Evolutionary conservation across 768 basidiomycete species (phyloP).

Genomic region (Gymnopilus junonius): DNA sequence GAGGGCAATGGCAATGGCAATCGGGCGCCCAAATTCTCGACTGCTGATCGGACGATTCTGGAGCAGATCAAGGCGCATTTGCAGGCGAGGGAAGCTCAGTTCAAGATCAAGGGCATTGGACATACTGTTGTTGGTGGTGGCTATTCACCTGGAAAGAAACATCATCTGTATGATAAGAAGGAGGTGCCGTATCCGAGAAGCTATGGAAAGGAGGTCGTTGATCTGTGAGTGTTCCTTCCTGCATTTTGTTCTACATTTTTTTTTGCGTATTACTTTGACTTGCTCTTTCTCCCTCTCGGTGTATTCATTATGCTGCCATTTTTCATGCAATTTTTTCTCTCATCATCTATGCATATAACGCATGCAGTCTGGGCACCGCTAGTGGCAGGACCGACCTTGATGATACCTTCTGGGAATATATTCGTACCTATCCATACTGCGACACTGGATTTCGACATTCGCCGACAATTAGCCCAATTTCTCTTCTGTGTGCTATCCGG

Average conservation of each 20-base stretch:
- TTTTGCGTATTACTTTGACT: background rate
- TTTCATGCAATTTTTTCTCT: background rate
- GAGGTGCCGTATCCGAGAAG: constrained; percentile 73
- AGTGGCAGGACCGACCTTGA: background rate
- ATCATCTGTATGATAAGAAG: constrained; percentile 54
- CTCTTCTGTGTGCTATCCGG: background rate
- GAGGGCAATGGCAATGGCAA: background rate
- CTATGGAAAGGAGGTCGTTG: constrained; percentile 65
- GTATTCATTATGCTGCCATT: background rate
- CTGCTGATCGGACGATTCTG: constrained; percentile 64
- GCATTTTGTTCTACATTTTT: constrained; percentile 3
- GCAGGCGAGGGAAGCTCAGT: constrained; percentile 58
- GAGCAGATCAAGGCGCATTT: constrained; percentile 58
- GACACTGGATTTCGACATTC: background rate
- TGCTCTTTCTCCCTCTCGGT: no score
- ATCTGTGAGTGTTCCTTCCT: constrained; percentile 55
- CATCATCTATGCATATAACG: background rate
- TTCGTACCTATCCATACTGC: background rate
- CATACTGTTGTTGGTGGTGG: constrained; percentile 33
- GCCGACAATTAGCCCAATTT: background rate
- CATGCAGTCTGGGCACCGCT: background rate
- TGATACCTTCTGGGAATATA: background rate
- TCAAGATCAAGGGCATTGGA: constrained; percentile 51
- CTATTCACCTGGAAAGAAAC: constrained; percentile 45
- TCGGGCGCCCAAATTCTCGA: constrained; percentile 48